Evolutionary conservation across 768 basidiomycete species (phyloP), one percentile per base, ranked within the genome.

Genomic region (Pleurotus ostreatus): DNA sequence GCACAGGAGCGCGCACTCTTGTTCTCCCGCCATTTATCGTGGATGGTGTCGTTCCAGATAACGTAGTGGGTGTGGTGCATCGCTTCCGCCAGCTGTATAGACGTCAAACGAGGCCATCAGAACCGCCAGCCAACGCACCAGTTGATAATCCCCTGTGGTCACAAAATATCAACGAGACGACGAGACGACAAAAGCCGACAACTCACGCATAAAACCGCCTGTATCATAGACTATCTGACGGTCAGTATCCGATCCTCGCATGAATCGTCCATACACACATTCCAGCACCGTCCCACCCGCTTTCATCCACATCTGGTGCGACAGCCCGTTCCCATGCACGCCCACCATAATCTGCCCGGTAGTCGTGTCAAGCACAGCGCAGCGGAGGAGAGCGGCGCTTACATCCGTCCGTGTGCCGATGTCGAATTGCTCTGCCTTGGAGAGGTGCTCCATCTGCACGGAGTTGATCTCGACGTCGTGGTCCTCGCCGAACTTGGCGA

Each of bases 241-340:
- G 9, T 20, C 39, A 26, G 12, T 22, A 11, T 15, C 2, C 11
- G 18, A 43, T n/a, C 22, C 5, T 13, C 2, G 3, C 30, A n/a
- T 20, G 40, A 44, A 25, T 37, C 4, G 3, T 0, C 20, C 6
- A 8, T 22, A 15, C 38, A 3, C 25, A 55, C 54, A 46, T 46
- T 55, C 54, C 5, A 55, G 44, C 13, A 55, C 25, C 23, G 3
- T 46, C 1, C 54, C 25, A 11, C 43, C 54, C 7, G 54, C 43
- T 39, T 55, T 55, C 54, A 55, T 55, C 54, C 54, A 55, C 43
- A 55, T 45, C 54, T 45, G 41, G 30, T 55, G 54, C 12, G 54
- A 55, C 37, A 55, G 30, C 3, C 54, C 54, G 6, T 55, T 55
- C 7, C 54, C 54, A 22, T 55, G 54, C 20, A 55, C 54, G 16